Evolutionary conservation across 805 yeast genomes (phyloP).

Genomic region (Lipomyces yamanashiensis): DNA sequence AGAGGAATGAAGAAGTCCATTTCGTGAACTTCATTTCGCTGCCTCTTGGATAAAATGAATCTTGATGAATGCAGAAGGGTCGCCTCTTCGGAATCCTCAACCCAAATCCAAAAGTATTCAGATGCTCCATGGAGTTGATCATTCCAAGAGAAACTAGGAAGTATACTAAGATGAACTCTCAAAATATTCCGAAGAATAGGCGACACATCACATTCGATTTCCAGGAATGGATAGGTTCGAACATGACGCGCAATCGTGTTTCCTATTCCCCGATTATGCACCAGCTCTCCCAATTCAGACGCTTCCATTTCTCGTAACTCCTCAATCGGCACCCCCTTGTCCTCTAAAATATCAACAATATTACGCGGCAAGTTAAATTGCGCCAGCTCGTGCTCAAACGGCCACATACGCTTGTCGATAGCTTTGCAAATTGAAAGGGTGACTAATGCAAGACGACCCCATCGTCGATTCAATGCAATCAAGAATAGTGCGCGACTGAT

Average conservation of each 20-base stretch:
- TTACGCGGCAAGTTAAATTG: constrained; percentile 76
- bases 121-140: constrained; percentile 76
- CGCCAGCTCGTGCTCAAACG: constrained; percentile 74
- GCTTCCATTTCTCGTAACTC: constrained; percentile 72
- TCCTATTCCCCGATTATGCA: constrained; percentile 82
- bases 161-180: constrained; percentile 72
- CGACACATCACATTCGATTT: constrained; percentile 78
- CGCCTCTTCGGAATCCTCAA: constrained; percentile 80
- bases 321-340: constrained; percentile 61
- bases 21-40: constrained; percentile 61
- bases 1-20: constrained; percentile 93
- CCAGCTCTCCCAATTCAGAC: constrained; percentile 83
- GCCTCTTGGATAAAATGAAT: constrained; percentile 66
- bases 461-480: constrained; percentile 82
- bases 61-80: constrained; percentile 81
- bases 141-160: constrained; percentile 88
- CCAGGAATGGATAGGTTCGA: constrained; percentile 73
- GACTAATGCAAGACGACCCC: constrained; percentile 82
- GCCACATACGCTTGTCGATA: constrained; percentile 82
- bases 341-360: constrained; percentile 63
- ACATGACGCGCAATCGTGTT: constrained; percentile 60
- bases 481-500: constrained; percentile 88
- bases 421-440: constrained; percentile 84
- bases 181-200: constrained; percentile 89
- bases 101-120: constrained; percentile 89